Base-by-base conservation (phyloP, 2,329 filamentous ascomycete species). In the Fusarium paranaense region DNA sequence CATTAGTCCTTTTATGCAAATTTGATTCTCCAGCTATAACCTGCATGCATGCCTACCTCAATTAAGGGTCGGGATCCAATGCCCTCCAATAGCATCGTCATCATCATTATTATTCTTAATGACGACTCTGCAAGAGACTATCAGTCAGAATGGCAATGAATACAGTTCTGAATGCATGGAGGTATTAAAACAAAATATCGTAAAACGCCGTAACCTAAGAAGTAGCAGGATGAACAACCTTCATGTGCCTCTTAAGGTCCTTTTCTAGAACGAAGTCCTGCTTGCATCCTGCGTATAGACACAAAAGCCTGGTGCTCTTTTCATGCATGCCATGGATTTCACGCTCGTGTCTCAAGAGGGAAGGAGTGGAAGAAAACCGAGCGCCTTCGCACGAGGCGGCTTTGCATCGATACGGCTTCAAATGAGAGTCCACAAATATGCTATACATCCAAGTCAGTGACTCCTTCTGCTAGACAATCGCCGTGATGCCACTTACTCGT, bases 171-270 rank as follows among this genome's bases (percentile, higher is more conserved):
- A 27, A 27, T 27, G 6, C 25, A 27, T 27, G 25, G 6, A 5
- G 25, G 25, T 6, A 27, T 27, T 27, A 27, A 27, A 27, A 27
- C 5, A 5, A 5, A 27, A 27, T 27, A 27, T 27, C 25, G 25
- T 27, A 27, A 27, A 27, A 27, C 25, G 25, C 25, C 25, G 25
- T 27, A 27, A 27, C 25, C 25, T 27, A 27, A 27, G 25, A 5
- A 14, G 2, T 14, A 14, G 14, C 33, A 16, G 14, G 6, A 35
- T 98, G 96, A 8, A 98, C 95, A 72, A 96, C 92, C 85, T 94
- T 94, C 95, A 98, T 98, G 88, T 98, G 96, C 85, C 98, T 96
- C 83, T 93, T 92, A 62, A 98, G 90, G 85, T 98, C 98, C 94
- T 79, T 95, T 93, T 78, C 96, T 27, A 27, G 92, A 40, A 95